Evolutionary conservation across 2,329 filamentous ascomycete genomes (phyloP), one percentile per base, ranked within the genome.

Genomic region (Fusarium sp.): DNA sequence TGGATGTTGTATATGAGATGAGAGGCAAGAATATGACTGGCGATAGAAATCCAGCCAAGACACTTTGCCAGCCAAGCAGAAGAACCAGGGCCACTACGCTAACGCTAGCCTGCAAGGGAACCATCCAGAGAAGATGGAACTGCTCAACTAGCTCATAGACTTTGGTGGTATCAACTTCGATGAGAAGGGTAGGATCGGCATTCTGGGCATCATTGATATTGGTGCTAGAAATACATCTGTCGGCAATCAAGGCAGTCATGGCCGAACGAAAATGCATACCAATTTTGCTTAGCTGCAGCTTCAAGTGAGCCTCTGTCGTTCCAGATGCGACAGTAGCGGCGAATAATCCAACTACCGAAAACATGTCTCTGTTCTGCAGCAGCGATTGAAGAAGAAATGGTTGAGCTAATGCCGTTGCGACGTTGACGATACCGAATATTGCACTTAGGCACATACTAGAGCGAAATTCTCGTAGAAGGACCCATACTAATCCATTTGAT

Each of bases 51-150:
- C 40, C 40, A 12, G 23, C 40, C 20, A 42, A 42, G 18, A 42
- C 40, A 15, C 46, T 50, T 37, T 40, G 49, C 49, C 49, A 51
- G 16, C 34, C 36, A n/a, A 51, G 34, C 6, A 51, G 49, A 30
- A 38, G n/a, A 4, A 40, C 9, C 12, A 51, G 15, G 9, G 49
- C 34, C 7, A 38, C 23, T 1, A 51, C 16, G 16, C 40, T 42
- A 10, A 42, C 28, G 9, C 11, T 12, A 6, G 23, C 40, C 10
- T 42, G 40, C 13, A 42, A 28, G 0, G 40, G 40, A 8, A 42
- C 8, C 20, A 28, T 42, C 23, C 23, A 42, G 6, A 42, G 12
- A 16, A 31, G 18, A 23, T 40, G 26, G 9, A 18, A 52, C 18
- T 40, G 49, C n/a, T 52, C 49, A 2, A 41, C 11, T 2, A 41